Evolutionary conservation across 805 yeast species (phyloP).

Genomic region (Pichia cephalocereana): DNA sequence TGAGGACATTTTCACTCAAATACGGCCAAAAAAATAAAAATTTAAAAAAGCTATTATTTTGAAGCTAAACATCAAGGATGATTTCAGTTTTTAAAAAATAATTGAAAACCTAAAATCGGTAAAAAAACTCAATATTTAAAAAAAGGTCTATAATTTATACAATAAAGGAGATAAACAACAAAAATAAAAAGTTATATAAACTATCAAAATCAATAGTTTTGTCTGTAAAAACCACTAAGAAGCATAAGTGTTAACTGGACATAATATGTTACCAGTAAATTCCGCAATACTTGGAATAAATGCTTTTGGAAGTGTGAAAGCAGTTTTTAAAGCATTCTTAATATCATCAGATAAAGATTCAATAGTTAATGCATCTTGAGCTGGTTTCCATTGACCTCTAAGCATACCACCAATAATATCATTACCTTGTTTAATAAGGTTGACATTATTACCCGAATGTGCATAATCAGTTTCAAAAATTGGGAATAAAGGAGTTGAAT

Average conservation of each 20-base stretch:
- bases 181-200: too few relatives aligned
- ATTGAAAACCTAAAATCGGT: too few relatives aligned
- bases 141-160: too few relatives aligned
- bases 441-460: neutral
- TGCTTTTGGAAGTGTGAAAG: neutral
- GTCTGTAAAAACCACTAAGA: neutral
- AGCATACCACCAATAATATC: neutral
- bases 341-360: neutral
- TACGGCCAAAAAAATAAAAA: too few relatives aligned
- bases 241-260: neutral
- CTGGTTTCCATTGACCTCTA: neutral
- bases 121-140: too few relatives aligned
- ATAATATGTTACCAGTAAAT: neutral
- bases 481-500: conserved; percentile 1
- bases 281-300: neutral
- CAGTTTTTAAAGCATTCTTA: neutral
- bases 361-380: neutral
- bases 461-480: neutral
- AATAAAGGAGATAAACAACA: too few relatives aligned
- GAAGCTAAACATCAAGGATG: too few relatives aligned
- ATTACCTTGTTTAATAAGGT: neutral
- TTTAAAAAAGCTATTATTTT: too few relatives aligned
- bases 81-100: too few relatives aligned
- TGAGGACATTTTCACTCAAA: too few relatives aligned
- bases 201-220: too few relatives aligned